Evolutionary conservation across 805 yeast species (phyloP), one percentile per base, ranked within the genome.

Genomic region (Ogataea nakhonphanomensis): DNA sequence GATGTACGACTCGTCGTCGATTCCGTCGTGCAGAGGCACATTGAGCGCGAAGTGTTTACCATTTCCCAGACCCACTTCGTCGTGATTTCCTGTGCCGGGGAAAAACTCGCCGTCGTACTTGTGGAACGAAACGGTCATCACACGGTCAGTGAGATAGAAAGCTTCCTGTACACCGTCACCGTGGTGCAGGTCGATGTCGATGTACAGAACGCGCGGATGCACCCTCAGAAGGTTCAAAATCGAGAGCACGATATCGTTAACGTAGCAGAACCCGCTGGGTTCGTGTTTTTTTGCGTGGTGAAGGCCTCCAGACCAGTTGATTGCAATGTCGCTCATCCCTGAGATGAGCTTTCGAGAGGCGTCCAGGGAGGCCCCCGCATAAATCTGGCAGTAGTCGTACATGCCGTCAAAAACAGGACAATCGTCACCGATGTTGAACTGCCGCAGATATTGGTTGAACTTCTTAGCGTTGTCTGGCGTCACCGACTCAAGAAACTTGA

Each of bases 81-180:
- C 86, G 36, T 89, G 74, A 51, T 86, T 85, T 20, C 99, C 99
- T 0, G 99, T 91, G 10, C 96, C 97, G 3, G 99, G 99, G 73
- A 91, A 91, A 59, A 88, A 91, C 62, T 88, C 93, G 14, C 98
- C 98, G 53, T 77, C 78, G 62, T 82, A 91, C 65, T 89, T 91
- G 71, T 90, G 98, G 72, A 90, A 90, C 8, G 95, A 84, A 51
- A 90, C 90, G 1, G 97, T 90, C 96, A 90, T 89, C 33, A 90
- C 98, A 45, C 98, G 70, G 62, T 90, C 98, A 2, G 96, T 86
- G 12, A 93, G 78, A 66, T 91, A 86, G 58, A 91, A 91, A 1
- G 97, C 97, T 63, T 91, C 98, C 62, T 91, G 96, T 13, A 91
- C 98, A 49, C 98, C 98, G 64, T 91, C 98, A 32, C 98, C 98